Evolutionary conservation across 768 basidiomycete species (phyloP).

Genomic region (Floccularia luteovirens): DNA sequence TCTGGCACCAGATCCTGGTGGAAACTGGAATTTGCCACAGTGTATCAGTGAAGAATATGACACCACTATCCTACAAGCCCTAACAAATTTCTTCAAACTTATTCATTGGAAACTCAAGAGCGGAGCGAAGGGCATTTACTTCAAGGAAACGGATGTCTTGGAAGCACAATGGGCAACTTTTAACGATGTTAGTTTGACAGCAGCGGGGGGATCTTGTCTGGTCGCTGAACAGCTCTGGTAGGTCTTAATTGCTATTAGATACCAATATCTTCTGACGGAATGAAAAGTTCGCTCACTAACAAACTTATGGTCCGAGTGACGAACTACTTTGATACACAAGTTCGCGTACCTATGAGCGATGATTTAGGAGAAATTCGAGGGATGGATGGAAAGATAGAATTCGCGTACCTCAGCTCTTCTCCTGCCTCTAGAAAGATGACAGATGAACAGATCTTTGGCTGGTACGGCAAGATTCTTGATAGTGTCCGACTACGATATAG

Average conservation of each 20-base stretch:
- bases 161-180: constrained; percentile 96
- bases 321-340: constrained; percentile 92
- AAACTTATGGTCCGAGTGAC: constrained; percentile 89
- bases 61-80: constrained; percentile 75
- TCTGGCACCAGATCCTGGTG: constrained; percentile 75
- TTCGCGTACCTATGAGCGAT: constrained; percentile 60
- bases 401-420: constrained; percentile 24
- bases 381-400: constrained; percentile 16
- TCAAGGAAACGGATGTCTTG: constrained; percentile 97
- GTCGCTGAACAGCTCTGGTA: constrained; percentile 97
- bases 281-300: constrained; percentile 79
- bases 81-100: constrained; percentile 86
- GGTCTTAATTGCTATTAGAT: constrained; percentile 13
- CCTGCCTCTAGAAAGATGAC: constrained; percentile 53
- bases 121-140: constrained; percentile 85
- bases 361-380: constrained; percentile 18
- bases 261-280: constrained; percentile 3
- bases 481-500: constrained; percentile 87
- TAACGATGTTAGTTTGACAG: constrained; percentile 84
- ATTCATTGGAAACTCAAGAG: constrained; percentile 96
- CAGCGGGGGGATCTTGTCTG: constrained; percentile 78
- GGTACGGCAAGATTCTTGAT: constrained; percentile 93
- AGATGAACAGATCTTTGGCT: constrained; percentile 73
- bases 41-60: constrained; percentile 93
- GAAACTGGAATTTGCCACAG: constrained; percentile 82